A percentile compares a stretch with the other conserved stretches of the same genome.
Evolutionary conservation across 1,139 yeast species (phyloP).

Genomic region (Sugiyamaella neomexicana): DNA sequence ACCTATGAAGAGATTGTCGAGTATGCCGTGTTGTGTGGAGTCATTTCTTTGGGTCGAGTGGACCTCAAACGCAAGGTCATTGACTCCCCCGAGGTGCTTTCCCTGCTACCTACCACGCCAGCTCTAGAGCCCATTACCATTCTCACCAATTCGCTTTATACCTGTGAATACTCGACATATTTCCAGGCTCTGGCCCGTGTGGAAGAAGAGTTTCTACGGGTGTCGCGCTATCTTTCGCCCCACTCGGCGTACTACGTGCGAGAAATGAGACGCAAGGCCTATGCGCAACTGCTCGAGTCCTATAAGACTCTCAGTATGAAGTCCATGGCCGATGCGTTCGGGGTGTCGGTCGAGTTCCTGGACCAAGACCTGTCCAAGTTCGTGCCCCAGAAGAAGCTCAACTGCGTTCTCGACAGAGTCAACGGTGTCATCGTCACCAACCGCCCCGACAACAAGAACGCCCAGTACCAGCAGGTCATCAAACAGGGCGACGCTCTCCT

Average conservation of each 20-base stretch:
- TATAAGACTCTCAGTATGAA: slow-evolving; percentile 86
- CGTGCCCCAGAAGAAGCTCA: slow-evolving; percentile 88
- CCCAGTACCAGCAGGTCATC: slow-evolving; percentile 84
- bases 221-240: slow-evolving; percentile 71
- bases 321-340: slow-evolving; percentile 93
- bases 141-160: slow-evolving; percentile 82
- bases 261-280: slow-evolving; percentile 94
- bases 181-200: slow-evolving; percentile 79
- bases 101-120: slow-evolving; percentile 71
- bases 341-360: slow-evolving; percentile 80
- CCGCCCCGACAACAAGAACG: slow-evolving; percentile 93
- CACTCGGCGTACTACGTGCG: slow-evolving; percentile 85
- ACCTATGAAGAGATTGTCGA: slow-evolving; percentile 88
- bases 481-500: slow-evolving; percentile 91
- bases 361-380: slow-evolving; percentile 79
- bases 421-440: slow-evolving; percentile 95
- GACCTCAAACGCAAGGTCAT: slow-evolving; percentile 81
- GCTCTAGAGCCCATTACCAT: slow-evolving; percentile 78
- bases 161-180: slow-evolving; percentile 81
- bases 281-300: slow-evolving; percentile 89
- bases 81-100: slow-evolving; percentile 91
- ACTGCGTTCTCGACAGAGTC: slow-evolving; percentile 94
- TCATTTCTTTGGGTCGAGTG: slow-evolving; percentile 76
- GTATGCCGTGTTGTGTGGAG: slow-evolving; percentile 85
- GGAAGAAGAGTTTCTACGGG: slow-evolving; percentile 68